Base-by-base conservation (phyloP, 192 early-diverging fungal species). In the Linnemannia exigua region DNA sequence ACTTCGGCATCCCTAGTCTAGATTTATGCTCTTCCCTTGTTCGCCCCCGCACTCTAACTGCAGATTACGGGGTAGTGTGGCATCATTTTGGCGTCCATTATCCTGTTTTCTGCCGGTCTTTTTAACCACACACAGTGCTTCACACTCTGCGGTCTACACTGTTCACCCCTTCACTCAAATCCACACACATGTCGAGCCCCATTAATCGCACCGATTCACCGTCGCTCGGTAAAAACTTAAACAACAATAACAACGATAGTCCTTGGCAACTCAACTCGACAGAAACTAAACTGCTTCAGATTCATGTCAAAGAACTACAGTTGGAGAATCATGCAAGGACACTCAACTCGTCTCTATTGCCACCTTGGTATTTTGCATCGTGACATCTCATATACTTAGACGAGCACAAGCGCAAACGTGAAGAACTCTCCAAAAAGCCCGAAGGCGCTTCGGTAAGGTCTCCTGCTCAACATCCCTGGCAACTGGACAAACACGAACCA, bases 361-460 rank as follows among this genome's bases (percentile, higher is more conserved):
- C n/a, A n/a, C n/a, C n/a, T n/a, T 44, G 41, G 5, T 44, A 44
- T 9, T 1, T 37, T 50, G 14, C 70, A 33, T 41, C 22, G 41
- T 46, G 20, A 33, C 72, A 22, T 52, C 17, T 6, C 72, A 63
- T 3, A 25, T 7, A 17, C 4, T 12, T 72, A 86, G 84, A 86
- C 69, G 84, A 86, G 20, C 84, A 86, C 36, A 86, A 86, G 70
- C 44, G 84, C 51, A 86, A 86, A 44, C 19, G 84, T 25, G 84
- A 86, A 50, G 84, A 85, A 38, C 48, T 74, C 25, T 75, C 72
- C 15, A 86, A 86, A 74, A 78, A 80, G 20, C n/a, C 73, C 9
- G 76, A 41, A n/a, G 72, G 41, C 1, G 68, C n/a, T 15, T 51
- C 51, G 72, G 76, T 84, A 33, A 70, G 71, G 47, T 25, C 28